These are phyloP conservation scores for Pichia sp. DNA, from an alignment of 1,139 yeast species.

Conservation along the genomic window DNA sequence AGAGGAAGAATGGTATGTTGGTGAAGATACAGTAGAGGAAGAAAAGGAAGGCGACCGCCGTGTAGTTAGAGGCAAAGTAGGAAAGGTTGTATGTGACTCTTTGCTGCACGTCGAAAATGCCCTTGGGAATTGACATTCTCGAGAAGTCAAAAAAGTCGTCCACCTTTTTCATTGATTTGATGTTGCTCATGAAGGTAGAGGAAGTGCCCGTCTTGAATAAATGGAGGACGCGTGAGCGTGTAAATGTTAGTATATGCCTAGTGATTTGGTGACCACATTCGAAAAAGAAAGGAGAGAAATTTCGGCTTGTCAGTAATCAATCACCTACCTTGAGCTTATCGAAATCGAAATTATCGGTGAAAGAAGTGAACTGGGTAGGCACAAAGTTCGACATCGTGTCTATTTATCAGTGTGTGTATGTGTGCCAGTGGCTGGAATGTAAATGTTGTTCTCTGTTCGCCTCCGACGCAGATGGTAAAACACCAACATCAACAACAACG, in stretches of 20 bases:
- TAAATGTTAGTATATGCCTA: constrained; percentile 1
- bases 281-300: background rate
- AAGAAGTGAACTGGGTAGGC: constrained; percentile 33
- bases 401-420: background rate
- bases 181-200: constrained; percentile 36
- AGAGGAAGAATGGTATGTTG: constrained; percentile 62
- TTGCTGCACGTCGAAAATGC: constrained; percentile 49
- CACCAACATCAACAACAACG: background rate
- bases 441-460: background rate
- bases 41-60: constrained; percentile 38
- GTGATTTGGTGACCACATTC: background rate
- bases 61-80: constrained; percentile 52
- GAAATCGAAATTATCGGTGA: constrained; percentile 31
- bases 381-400: constrained; percentile 30
- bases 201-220: constrained; percentile 29
- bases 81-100: constrained; percentile 50
- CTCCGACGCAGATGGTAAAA: background rate
- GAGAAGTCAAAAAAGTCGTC: constrained; percentile 56
- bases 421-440: background rate
- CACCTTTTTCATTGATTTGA: constrained; percentile 49
- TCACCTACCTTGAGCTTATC: constrained; percentile 30
- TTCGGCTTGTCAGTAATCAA: background rate
- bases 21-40: constrained; percentile 29
- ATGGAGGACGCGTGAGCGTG: background rate
- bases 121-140: constrained; percentile 49